Evolutionary conservation across 441 rosid species (phyloP).

Genomic region (Adansonia gregorii): DNA sequence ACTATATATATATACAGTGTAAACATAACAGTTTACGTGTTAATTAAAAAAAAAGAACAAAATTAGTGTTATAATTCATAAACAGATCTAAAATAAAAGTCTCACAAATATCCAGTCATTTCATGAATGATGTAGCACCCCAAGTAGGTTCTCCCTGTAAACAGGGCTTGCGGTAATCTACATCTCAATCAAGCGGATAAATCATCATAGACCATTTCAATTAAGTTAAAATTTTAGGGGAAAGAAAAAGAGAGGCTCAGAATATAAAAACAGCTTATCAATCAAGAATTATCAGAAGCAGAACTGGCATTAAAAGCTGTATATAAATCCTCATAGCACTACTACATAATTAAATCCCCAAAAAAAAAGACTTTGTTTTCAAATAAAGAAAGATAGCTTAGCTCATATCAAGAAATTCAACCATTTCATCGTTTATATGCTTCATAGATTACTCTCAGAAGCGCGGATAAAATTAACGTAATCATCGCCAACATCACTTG

Average conservation of each 20-base stretch:
- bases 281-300: slow-evolving; percentile 95
- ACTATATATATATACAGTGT: background rate
- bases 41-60: background rate
- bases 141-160: slow-evolving; percentile 32
- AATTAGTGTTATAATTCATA: background rate
- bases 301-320: slow-evolving; percentile 90
- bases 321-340: slow-evolving; percentile 62
- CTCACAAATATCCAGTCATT: background rate
- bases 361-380: background rate
- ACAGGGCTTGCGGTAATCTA: slow-evolving; percentile 32
- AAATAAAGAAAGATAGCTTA: background rate
- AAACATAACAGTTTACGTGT: background rate
- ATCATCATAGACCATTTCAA: background rate
- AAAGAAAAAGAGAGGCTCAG: too few species aligned
- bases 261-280: slow-evolving; percentile 60
- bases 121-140: background rate
- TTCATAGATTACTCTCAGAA: slow-evolving; percentile 82
- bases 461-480: slow-evolving; percentile 81
- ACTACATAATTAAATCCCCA: background rate
- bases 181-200: slow-evolving; percentile 32
- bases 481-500: slow-evolving; percentile 52
- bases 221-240: too few species aligned
- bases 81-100: background rate
- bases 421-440: slow-evolving; percentile 52
- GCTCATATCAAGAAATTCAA: slow-evolving; percentile 99